phyloP scores from a whole-genome alignment of 1,284 basidiomycete species.

The Malassezia restricta region DNA sequence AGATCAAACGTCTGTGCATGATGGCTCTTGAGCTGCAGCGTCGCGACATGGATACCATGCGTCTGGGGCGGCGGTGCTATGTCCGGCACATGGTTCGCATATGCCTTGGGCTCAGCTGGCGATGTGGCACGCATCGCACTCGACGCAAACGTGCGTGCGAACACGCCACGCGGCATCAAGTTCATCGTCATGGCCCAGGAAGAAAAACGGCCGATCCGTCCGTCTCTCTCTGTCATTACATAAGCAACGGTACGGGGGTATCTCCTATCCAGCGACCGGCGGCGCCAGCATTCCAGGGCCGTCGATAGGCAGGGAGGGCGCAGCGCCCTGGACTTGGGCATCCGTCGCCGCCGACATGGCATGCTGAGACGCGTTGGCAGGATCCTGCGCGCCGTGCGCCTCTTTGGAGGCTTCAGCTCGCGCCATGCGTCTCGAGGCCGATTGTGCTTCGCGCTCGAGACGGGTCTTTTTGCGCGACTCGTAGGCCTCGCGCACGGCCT shows the following conservation, averaged over 20 bases:
- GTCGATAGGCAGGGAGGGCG: too few species aligned
- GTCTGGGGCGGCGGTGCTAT: conserved; percentile 43
- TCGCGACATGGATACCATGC: conserved; percentile 67
- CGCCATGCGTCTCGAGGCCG: neutral
- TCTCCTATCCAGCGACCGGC: too few species aligned
- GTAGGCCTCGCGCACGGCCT: conserved; percentile 16
- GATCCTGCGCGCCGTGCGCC: too few species aligned
- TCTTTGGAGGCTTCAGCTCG: too few species aligned
- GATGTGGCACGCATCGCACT: too few species aligned
- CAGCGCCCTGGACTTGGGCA: too few species aligned
- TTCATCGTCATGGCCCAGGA: neutral
- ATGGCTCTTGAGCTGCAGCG: conserved; percentile 71
- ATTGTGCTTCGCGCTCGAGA: conserved; percentile 2
- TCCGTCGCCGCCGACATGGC: too few species aligned
- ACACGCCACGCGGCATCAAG: neutral
- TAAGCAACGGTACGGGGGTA: too few species aligned
- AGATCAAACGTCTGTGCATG: conserved; percentile 51
- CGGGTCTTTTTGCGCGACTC: conserved; percentile 1
- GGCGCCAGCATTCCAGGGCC: too few species aligned
- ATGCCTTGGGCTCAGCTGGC: neutral
- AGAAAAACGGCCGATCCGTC: neutral
- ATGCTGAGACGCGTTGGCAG: too few species aligned
- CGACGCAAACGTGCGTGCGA: neutral
- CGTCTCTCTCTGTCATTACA: neutral
- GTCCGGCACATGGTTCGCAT: neutral